Evolutionary conservation across 2,329 filamentous ascomycete genomes (phyloP).

Genomic region (Chalara sp.): DNA sequence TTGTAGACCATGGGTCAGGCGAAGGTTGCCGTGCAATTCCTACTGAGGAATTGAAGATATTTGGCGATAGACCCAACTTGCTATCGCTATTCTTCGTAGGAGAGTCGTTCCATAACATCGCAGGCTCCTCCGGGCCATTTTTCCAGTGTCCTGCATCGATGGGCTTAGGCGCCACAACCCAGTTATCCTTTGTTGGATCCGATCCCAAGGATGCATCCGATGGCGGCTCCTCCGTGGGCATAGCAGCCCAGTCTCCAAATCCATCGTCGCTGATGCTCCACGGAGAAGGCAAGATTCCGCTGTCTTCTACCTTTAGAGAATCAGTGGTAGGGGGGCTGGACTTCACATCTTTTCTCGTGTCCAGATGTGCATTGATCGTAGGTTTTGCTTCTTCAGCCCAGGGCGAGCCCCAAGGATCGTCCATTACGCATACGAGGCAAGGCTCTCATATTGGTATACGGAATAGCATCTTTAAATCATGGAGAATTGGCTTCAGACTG

Average conservation of each 20-base stretch:
- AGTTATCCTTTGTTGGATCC: conserved; percentile 12
- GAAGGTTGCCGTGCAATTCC: conserved; percentile 16
- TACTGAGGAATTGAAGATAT: not conserved
- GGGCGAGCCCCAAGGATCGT: conserved; percentile 32
- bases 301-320: too few relatives aligned
- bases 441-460: conserved; percentile 24
- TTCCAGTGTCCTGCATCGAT: not conserved
- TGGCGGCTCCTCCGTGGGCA: conserved; percentile 6
- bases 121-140: conserved; percentile 1
- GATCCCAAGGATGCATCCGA: conserved; percentile 5
- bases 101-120: not conserved
- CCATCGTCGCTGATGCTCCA: conserved; percentile 20
- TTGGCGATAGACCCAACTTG: conserved; percentile 9
- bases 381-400: conserved; percentile 29
- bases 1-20: conserved; percentile 23
- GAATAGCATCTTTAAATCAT: not conserved
- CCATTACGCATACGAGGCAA: conserved; percentile 23
- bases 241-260: conserved; percentile 21
- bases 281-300: conserved; percentile 7
- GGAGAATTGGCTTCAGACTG: too few relatives aligned
- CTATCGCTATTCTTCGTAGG: not conserved
- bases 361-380: conserved; percentile 6
- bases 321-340: not conserved
- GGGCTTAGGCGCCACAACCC: conserved; percentile 2
- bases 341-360: conserved; percentile 5